Base-by-base conservation (phyloP, 345 rosid species). In the Adansonia digitata region DNA sequence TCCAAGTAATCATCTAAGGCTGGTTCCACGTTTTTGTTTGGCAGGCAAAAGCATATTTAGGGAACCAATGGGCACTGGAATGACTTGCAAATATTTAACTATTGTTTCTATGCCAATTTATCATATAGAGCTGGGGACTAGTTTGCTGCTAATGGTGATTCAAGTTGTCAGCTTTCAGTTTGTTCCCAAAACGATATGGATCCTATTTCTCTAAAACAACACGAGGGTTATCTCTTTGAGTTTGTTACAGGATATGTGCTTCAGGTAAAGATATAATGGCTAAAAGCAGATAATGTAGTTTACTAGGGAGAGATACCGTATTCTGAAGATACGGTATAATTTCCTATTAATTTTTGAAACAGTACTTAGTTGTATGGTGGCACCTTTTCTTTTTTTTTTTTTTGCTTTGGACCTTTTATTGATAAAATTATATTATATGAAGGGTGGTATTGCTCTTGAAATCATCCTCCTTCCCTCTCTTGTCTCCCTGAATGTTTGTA, bases 41-140 rank as follows among this genome's bases (percentile, higher is more conserved):
- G 57, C 88, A 88, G 92, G 89, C 77, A 74, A 75, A 86, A 22
- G 43, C 78, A 43, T 42, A 7, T 26, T 56, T 83, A 82, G 78
- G 79, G 34, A 20, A 20, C 57, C 24, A 4, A 46, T 7, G 55
- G 24, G 35, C 11, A 27, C 35, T 29, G 15, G 42, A 69, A 17
- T 46, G 29, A n/a, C 40, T 29, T 29, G 72, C 72, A 46, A 69
- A 46, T 18, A 46, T 29, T 69, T 42, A 18, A 18, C 27, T 10
- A 17, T 48, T 46, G 42, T 35, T 46, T 67, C 52, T 5, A 15
- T 68, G 35, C 37, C 37, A 13, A 13, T 48, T n/a, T 1, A 31
- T 48, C 69, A 12, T 64, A 27, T 40, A 64, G 69, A 39, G 69
- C 40, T 11, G 40, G 43, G 24, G 42, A 42, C 57, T 27, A 46